Evolutionary conservation across 2,329 filamentous ascomycete species (phyloP).

Genomic region (Paracoccidioides brasiliensis): DNA sequence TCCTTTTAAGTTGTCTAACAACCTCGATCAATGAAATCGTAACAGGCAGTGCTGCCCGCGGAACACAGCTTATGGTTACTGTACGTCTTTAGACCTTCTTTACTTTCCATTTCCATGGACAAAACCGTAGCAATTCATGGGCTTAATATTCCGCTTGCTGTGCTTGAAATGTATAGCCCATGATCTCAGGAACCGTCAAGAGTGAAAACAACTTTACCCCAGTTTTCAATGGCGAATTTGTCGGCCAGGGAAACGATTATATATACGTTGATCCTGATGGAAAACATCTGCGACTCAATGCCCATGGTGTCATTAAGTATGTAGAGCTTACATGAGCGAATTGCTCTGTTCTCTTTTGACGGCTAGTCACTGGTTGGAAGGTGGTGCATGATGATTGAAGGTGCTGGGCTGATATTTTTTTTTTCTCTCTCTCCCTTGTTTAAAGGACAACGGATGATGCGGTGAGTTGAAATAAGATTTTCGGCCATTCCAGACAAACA

Average conservation of each 20-base stretch:
- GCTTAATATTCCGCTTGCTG: not conserved
- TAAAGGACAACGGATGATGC: slow-evolving; percentile 22
- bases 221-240: slow-evolving; percentile 25
- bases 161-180: slow-evolving; percentile 18
- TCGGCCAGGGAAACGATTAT: slow-evolving; percentile 30
- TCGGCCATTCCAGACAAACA: not conserved
- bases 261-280: slow-evolving; percentile 30
- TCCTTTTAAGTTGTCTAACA: not conserved
- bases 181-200: slow-evolving; percentile 25
- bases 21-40: not conserved
- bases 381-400: not conserved
- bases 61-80: slow-evolving; percentile 24
- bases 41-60: slow-evolving; percentile 26
- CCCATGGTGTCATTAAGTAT: slow-evolving; percentile 29
- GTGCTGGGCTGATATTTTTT: not conserved
- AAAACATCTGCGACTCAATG: slow-evolving; percentile 28
- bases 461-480: slow-evolving; percentile 13
- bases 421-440: not conserved
- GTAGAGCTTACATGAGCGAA: slow-evolving; percentile 1
- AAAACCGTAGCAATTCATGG: not conserved
- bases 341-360: not conserved
- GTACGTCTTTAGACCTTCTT: slow-evolving; percentile 13
- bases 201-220: slow-evolving; percentile 24
- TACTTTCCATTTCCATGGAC: not conserved
- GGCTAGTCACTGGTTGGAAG: not conserved